Conservation (phyloP, 345 rosid species). For the Kandelia obovata region DNA sequence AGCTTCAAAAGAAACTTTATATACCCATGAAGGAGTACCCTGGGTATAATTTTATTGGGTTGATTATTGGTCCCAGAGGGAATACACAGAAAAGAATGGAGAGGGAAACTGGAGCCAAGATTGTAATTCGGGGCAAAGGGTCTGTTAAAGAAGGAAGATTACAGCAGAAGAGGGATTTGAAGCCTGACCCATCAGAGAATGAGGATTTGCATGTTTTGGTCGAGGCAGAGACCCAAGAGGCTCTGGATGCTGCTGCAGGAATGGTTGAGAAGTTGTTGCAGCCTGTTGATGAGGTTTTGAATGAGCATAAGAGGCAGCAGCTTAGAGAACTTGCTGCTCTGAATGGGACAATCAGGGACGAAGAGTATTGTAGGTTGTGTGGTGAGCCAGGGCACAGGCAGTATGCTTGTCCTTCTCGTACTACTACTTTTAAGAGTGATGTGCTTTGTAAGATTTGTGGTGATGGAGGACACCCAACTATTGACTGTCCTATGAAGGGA, state of each 20-base stretch:
- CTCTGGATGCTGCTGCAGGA: conserved; percentile 90
- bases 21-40: conserved; percentile 94
- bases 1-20: conserved; percentile 93
- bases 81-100: conserved; percentile 99
- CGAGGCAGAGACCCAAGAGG: conserved; percentile 90
- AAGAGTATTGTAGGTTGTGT: conserved; percentile 83
- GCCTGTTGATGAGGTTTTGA: conserved; percentile 94
- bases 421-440: conserved; percentile 89
- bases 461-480: conserved; percentile 98
- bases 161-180: conserved; percentile 92
- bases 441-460: conserved; percentile 98
- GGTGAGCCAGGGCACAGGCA: conserved; percentile 97
- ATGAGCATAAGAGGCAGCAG: conserved; percentile 98
- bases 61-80: conserved; percentile 94
- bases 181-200: conserved; percentile 86
- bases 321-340: conserved; percentile 92
- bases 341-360: conserved; percentile 98
- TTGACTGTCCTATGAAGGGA: conserved; percentile 95
- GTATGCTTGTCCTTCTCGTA: conserved; percentile 84
- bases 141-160: conserved; percentile 88
- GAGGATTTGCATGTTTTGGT: conserved; percentile 98
- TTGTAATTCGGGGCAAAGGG: conserved; percentile 95
- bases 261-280: conserved; percentile 96
- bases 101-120: conserved; percentile 92
- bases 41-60: conserved; percentile 84